Evolutionary conservation across 2,329 filamentous ascomycete species (phyloP).

Genomic region (Colletotrichum coccodes): DNA sequence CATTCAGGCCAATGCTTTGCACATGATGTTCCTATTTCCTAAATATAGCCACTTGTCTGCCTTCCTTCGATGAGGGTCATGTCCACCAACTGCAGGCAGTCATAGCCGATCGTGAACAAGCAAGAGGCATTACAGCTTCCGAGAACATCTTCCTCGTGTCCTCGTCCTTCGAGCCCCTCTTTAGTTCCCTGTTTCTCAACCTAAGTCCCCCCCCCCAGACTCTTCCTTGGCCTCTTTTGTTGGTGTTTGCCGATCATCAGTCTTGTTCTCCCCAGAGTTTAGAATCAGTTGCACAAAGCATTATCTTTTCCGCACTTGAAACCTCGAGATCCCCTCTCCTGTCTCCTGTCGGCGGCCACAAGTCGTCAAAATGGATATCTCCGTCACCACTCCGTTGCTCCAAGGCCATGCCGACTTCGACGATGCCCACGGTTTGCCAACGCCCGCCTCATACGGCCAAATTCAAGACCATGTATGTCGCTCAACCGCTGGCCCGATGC

Average conservation of each 20-base stretch:
- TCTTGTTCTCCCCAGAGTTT: background rate
- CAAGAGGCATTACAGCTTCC: background rate
- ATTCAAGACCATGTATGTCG: constrained; percentile 43
- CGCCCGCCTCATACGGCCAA: constrained; percentile 31
- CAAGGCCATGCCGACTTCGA: constrained; percentile 14
- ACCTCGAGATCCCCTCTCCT: background rate
- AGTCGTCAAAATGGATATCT: constrained; percentile 20
- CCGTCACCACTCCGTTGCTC: constrained; percentile 35
- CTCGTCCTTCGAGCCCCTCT: background rate
- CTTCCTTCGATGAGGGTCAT: background rate
- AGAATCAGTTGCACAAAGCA: background rate
- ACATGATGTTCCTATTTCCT: background rate
- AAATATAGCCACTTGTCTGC: background rate
- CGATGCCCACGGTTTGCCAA: constrained; percentile 20
- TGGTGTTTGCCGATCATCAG: background rate
- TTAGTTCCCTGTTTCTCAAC: background rate
- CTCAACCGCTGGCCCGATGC: background rate
- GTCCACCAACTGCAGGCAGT: background rate
- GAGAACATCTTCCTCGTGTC: background rate
- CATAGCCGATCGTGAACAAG: background rate
- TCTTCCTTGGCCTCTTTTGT: background rate
- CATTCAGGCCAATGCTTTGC: background rate
- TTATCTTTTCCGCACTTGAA: background rate
- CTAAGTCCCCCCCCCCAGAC: background rate
- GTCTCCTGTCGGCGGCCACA: background rate